phyloP scores from a whole-genome alignment of 305 asterid species.

The Nicotiana rustica region DNA sequence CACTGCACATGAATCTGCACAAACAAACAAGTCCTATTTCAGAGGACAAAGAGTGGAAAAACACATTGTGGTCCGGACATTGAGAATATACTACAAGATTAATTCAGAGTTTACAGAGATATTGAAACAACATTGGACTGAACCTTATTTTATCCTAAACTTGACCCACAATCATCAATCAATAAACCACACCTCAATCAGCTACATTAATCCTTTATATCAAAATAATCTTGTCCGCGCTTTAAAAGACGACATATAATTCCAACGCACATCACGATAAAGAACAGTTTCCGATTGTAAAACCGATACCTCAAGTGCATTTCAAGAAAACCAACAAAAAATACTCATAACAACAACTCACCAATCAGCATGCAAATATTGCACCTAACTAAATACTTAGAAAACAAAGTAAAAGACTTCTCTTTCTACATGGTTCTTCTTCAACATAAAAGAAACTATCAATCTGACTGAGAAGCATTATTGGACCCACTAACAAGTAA shows the following conservation, averaged over 20 bases:
- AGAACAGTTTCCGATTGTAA: neutral
- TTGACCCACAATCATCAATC: neutral
- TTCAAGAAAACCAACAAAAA: constrained; percentile 21
- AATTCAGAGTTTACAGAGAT: neutral
- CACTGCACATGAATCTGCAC: constrained; percentile 44
- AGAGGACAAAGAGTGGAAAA: constrained; percentile 37
- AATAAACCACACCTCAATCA: constrained; percentile 16
- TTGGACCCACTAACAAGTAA: neutral
- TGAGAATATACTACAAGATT: neutral
- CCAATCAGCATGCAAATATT: neutral
- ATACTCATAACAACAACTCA: constrained; percentile 24
- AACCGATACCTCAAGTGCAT: neutral
- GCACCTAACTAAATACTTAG: neutral
- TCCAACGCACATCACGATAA: constrained; percentile 1
- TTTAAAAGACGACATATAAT: neutral
- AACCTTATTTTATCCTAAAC: constrained; percentile 1
- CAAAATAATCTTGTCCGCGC: neutral
- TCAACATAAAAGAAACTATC: neutral
- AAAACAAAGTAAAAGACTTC: neutral
- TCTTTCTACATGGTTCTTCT: constrained; percentile 8
- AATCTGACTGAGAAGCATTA: neutral
- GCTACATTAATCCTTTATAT: neutral
- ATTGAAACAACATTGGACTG: neutral
- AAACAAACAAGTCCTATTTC: constrained; percentile 41
- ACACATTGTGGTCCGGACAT: neutral